Evolutionary conservation across 2,329 filamentous ascomycete genomes (phyloP).

Genomic region (Aureobasidium sp.): DNA sequence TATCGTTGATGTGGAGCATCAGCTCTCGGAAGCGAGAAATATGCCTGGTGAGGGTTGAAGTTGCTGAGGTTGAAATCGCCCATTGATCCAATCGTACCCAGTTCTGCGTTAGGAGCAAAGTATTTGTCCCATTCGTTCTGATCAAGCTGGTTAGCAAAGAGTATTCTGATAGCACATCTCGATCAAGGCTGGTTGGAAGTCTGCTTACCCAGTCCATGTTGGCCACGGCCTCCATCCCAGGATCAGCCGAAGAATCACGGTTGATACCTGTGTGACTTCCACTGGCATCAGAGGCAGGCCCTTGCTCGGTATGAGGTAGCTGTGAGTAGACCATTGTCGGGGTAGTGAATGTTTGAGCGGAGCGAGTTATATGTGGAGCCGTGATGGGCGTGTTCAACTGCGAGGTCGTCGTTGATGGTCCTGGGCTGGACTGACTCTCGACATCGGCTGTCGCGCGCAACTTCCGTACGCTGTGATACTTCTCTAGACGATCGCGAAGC

Average conservation of each 20-base stretch:
- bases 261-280: constrained; percentile 16
- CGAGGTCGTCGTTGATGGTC: background rate
- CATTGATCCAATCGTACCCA: constrained; percentile 24
- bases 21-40: background rate
- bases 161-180: background rate
- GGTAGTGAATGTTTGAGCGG: constrained; percentile 4
- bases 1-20: background rate
- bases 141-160: background rate
- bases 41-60: constrained; percentile 18
- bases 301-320: background rate
- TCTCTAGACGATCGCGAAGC: constrained; percentile 50
- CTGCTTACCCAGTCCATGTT: constrained; percentile 59
- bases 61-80: constrained; percentile 26
- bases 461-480: constrained; percentile 52
- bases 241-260: constrained; percentile 17
- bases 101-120: constrained; percentile 30
- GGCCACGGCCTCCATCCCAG: constrained; percentile 31
- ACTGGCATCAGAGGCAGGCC: constrained; percentile 16
- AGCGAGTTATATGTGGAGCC: constrained; percentile 1
- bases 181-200: background rate
- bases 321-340: constrained; percentile 9
- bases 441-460: constrained; percentile 24
- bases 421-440: background rate
- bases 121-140: constrained; percentile 40
- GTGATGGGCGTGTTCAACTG: background rate